phyloP scores from a whole-genome alignment of 805 yeast genomes.

The Candida krabiensis region DNA sequence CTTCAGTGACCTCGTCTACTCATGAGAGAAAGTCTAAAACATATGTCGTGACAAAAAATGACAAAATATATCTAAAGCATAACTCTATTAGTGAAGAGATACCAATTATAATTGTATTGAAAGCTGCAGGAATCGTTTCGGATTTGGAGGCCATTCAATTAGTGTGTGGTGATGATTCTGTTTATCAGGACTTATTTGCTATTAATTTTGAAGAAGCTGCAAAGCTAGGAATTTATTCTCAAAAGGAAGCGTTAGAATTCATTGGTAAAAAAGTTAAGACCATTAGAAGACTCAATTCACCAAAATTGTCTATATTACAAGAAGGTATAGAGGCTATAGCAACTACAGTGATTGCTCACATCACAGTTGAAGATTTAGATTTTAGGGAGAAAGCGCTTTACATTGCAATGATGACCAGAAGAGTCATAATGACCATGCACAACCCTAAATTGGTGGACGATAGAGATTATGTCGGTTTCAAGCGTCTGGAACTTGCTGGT shows the following conservation, averaged over 20 bases:
- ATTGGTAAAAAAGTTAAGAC: constrained; percentile 92
- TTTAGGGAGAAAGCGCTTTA: constrained; percentile 93
- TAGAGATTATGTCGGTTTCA: constrained; percentile 97
- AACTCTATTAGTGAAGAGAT: constrained; percentile 94
- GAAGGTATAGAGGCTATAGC: constrained; percentile 98
- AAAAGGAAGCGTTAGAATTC: constrained; percentile 89
- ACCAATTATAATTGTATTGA: constrained; percentile 88
- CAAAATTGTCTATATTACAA: constrained; percentile 75
- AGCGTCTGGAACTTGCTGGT: constrained; percentile 95
- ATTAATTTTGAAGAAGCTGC: constrained; percentile 94
- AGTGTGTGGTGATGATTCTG: constrained; percentile 87
- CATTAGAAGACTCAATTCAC: constrained; percentile 80
- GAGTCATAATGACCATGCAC: constrained; percentile 93
- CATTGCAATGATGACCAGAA: constrained; percentile 93
- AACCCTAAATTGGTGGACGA: constrained; percentile 97
- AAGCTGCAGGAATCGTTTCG: constrained; percentile 92
- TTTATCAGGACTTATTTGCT: constrained; percentile 89
- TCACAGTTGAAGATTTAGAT: constrained; percentile 77
- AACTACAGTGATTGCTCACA: constrained; percentile 93
- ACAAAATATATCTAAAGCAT: constrained; percentile 86
- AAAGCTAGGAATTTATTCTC: constrained; percentile 80
- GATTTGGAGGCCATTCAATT: constrained; percentile 92
- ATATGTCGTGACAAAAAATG: constrained; percentile 90
- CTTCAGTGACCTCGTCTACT: constrained; percentile 96
- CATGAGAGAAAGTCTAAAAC: constrained; percentile 98